Conservation (phyloP, 805 yeast species). For the Scheffersomyces amazonensis region DNA sequence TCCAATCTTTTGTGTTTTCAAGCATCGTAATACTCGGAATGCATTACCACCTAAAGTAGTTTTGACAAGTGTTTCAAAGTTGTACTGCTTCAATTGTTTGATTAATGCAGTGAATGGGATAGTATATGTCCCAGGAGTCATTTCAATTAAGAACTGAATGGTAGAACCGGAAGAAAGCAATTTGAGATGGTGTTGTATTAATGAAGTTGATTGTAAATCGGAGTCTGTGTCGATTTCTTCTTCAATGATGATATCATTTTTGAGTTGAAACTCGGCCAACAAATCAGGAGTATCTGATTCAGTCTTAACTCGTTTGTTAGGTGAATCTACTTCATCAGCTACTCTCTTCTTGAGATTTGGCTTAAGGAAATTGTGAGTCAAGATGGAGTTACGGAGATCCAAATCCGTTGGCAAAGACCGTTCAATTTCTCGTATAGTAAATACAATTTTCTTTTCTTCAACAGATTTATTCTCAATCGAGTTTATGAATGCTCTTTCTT, state of each 20-base stretch:
- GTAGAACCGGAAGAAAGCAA: constrained; percentile 51
- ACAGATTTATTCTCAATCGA: constrained; percentile 30
- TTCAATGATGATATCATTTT: neutral
- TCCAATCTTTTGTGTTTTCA: constrained; percentile 64
- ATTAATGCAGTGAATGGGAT: constrained; percentile 59
- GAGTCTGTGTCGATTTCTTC: constrained; percentile 13
- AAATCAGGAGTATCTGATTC: constrained; percentile 28
- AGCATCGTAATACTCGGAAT: constrained; percentile 72
- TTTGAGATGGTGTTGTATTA: constrained; percentile 65
- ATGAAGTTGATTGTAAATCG: constrained; percentile 24
- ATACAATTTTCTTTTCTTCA: constrained; percentile 34
- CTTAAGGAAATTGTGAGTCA: constrained; percentile 39
- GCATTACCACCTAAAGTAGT: constrained; percentile 65
- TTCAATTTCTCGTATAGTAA: constrained; percentile 29
- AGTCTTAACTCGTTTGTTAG: constrained; percentile 16
- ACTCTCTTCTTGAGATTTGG: constrained; percentile 19
- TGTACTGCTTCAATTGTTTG: constrained; percentile 44
- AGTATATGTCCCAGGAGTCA: constrained; percentile 53
- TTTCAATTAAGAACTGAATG: constrained; percentile 59
- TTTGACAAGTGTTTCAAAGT: constrained; percentile 56
- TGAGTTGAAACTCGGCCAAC: constrained; percentile 1
- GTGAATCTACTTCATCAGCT: constrained; percentile 12
- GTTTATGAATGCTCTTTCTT: constrained; percentile 20
- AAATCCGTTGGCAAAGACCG: constrained; percentile 37
- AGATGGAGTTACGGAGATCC: constrained; percentile 45